Percentiles rank a stretch among this genome's conserved stretches.
These are phyloP conservation scores for Rhodotorula sp. DNA, from an alignment of 1,284 basidiomycete species.

Conservation along the genomic window DNA sequence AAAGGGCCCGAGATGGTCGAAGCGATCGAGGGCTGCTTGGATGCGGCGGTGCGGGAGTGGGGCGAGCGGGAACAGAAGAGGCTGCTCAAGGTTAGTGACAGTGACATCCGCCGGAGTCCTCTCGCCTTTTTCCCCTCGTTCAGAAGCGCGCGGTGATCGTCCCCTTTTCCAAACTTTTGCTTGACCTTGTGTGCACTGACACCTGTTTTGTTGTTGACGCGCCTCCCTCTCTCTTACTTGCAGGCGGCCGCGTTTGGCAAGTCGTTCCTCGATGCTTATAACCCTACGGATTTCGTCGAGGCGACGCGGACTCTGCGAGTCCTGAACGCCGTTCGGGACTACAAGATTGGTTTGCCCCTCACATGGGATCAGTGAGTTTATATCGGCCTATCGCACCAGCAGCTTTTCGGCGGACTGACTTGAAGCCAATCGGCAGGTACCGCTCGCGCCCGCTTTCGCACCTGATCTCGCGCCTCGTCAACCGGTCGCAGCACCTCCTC, in stretches of 20 bases:
- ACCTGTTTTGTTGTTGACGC: no score
- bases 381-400: not conserved
- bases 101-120: not conserved
- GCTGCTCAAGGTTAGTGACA: conserved; percentile 69
- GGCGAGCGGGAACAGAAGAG: conserved; percentile 83
- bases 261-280: conserved; percentile 86
- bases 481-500: conserved; percentile 84
- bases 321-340: conserved; percentile 86
- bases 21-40: conserved; percentile 89
- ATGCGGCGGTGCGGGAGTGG: conserved; percentile 90
- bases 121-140: no score
- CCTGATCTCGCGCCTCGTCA: conserved; percentile 76
- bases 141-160: no score
- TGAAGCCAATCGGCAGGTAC: conserved; percentile 22
- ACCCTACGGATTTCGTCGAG: conserved; percentile 82
- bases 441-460: conserved; percentile 45
- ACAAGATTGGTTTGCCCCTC: conserved; percentile 88
- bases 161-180: no score
- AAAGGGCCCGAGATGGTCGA: conserved; percentile 62
- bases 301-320: conserved; percentile 92
- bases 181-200: no score
- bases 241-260: conserved; percentile 94
- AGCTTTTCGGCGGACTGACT: not conserved
- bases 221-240: not conserved
- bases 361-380: conserved; percentile 75